Evolutionary conservation across 2,329 filamentous ascomycete species (phyloP), one percentile per base, ranked within the genome.

Genomic region (Clonostachys byssicola): DNA sequence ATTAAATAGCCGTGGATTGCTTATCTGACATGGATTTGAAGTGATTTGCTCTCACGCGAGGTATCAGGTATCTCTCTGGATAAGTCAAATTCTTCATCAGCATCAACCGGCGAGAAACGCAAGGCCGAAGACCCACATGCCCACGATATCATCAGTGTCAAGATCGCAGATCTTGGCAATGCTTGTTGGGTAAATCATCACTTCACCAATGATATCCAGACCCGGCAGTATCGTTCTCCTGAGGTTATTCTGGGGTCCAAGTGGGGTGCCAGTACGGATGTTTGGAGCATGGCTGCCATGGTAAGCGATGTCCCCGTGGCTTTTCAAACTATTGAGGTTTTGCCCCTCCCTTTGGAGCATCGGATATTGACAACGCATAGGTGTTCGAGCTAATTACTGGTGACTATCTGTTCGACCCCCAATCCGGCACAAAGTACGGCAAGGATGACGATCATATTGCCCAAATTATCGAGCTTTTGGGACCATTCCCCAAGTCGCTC

Each of bases 231-330:
- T 68, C 81, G 94, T 48, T 97, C 94, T 2, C 94, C 94, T 2
- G 94, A 99, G 69, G 94, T 99, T 48, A 97, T 99, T 51, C 74
- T 99, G 17, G 94, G 94, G 38, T 84, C 91, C 4, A 97, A 97
- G 74, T 99, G 94, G 94, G 94, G 94, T 56, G 94, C 94, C n/a
- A 97, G 92, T 64, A 97, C 94, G 2, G 94, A 99, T 68, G 89
- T 97, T 8, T 99, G 94, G 94, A 97, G 92, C 70, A 99, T 99
- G 94, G 92, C 94, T 49, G 89, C 89, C 56, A 99, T 99, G 94
- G 94, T 97, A 78, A 59, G 83, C 62, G 44, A 18, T 9, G 23
- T 30, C 23, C 23, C 23, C 23, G 23, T 30, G 23, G 23, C 9
- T 30, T 30, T 9, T 30, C 23, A 30, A 3, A 10, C 8, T 30